Evolutionary conservation across 164 flowering plant species (phyloP).

Genomic region (Malania oleifera): DNA sequence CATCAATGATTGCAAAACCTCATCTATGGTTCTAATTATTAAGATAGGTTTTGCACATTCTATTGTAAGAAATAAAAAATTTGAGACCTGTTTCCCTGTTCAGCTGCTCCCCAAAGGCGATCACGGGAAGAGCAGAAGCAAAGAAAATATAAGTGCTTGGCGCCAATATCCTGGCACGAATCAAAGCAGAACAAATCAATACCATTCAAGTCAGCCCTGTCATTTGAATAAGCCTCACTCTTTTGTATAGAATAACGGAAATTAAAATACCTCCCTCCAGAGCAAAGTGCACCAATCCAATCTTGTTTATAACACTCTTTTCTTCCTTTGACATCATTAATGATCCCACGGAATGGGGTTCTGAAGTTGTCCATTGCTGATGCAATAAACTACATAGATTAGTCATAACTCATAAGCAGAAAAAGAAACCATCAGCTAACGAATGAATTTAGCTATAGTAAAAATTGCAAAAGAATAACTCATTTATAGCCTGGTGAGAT

Average conservation of each 20-base stretch:
- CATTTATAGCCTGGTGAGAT: no score
- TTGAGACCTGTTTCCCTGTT: constrained; percentile 59
- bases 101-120: constrained; percentile 63
- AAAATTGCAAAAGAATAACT: no score
- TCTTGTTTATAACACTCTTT: constrained; percentile 45
- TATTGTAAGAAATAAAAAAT: no score
- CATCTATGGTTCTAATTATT: background rate
- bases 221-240: no score
- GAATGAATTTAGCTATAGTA: no score
- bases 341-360: constrained; percentile 46
- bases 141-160: constrained; percentile 55
- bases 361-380: constrained; percentile 27
- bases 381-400: background rate
- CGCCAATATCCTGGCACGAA: constrained; percentile 42
- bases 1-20: background rate
- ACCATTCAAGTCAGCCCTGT: no score
- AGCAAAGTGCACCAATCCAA: constrained; percentile 33
- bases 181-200: background rate
- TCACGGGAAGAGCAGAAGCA: constrained; percentile 61
- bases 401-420: background rate
- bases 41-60: no score
- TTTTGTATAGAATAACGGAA: background rate
- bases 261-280: constrained; percentile 34
- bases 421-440: no score
- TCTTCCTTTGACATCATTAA: constrained; percentile 47